Conservation (phyloP, 148 eudicot species). For the Rhododendron ovatum region DNA sequence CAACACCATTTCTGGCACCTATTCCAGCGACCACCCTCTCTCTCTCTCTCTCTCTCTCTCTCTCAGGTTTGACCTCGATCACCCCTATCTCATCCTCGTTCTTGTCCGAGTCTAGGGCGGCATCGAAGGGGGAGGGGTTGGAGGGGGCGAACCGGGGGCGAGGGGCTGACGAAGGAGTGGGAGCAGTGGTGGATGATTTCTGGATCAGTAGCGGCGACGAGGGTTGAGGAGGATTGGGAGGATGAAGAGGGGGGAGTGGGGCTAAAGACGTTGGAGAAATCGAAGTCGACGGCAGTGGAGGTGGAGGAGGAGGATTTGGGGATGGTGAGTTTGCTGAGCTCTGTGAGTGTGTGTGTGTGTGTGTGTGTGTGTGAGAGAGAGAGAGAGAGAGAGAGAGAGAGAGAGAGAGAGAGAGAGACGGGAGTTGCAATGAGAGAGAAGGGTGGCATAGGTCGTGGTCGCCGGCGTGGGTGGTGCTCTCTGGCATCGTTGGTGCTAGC, state of each 20-base stretch:
- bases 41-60: no score
- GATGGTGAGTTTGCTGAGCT: slow-evolving; percentile 59
- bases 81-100: slow-evolving; percentile 12
- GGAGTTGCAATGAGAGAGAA: no score
- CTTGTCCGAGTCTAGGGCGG: neutral
- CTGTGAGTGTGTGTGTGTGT: slow-evolving; percentile 12
- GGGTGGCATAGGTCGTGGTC: no score
- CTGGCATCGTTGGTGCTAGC: no score
- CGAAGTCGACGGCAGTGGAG: slow-evolving; percentile 43
- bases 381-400: no score
- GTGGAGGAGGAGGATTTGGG: slow-evolving; percentile 48
- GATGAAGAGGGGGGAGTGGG: slow-evolving; percentile 27
- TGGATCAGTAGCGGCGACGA: slow-evolving; percentile 24
- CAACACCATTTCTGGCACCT: no score
- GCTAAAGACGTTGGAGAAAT: slow-evolving; percentile 63
- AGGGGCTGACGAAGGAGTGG: slow-evolving; percentile 82
- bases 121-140: slow-evolving; percentile 31
- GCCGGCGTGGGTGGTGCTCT: no score
- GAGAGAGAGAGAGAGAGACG: no score
- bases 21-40: no score
- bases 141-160: slow-evolving; percentile 48
- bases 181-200: slow-evolving; percentile 60
- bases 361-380: no score
- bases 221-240: slow-evolving; percentile 3
- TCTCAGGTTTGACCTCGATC: slow-evolving; percentile 11